A percentile compares a stretch with the other conserved stretches of the same genome.
These are phyloP conservation scores for Cercospora citrullina DNA, from an alignment of 2,329 filamentous ascomycete genomes.

Conservation along the genomic window DNA sequence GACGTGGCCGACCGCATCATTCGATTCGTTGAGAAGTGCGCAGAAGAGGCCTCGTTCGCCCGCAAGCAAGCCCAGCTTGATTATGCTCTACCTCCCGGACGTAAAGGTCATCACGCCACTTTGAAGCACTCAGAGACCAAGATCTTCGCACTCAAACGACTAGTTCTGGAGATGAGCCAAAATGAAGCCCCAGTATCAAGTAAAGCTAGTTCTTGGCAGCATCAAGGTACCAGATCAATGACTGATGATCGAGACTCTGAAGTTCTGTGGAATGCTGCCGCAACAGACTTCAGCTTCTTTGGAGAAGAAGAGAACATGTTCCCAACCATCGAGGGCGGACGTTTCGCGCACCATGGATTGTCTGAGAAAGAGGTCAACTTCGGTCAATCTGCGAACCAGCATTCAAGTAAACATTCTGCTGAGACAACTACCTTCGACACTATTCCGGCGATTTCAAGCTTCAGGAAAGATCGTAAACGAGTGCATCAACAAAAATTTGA, in stretches of 20 bases:
- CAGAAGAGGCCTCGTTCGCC: constrained; percentile 56
- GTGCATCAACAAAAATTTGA: constrained; percentile 46
- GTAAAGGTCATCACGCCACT: constrained; percentile 51
- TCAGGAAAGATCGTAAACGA: constrained; percentile 54
- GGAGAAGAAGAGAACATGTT: constrained; percentile 52
- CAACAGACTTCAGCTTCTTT: constrained; percentile 58
- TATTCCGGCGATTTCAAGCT: constrained; percentile 55
- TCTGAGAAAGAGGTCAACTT: constrained; percentile 33
- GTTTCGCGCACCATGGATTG: constrained; percentile 19
- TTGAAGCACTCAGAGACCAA: constrained; percentile 41
- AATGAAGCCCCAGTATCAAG: constrained; percentile 30
- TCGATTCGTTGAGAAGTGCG: constrained; percentile 58
- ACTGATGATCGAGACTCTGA: constrained; percentile 62
- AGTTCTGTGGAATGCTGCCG: constrained; percentile 59
- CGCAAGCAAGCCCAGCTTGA: constrained; percentile 55
- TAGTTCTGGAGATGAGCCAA: constrained; percentile 57
- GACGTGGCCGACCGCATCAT: constrained; percentile 51
- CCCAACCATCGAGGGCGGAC: constrained; percentile 32
- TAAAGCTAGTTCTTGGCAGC: constrained; percentile 48
- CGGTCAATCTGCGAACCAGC: constrained; percentile 1
- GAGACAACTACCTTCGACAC: constrained; percentile 47
- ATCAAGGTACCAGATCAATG: constrained; percentile 52
- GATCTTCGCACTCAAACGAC: constrained; percentile 56
- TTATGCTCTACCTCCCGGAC: constrained; percentile 60
- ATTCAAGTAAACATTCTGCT: neutral